Evolutionary conservation across 306 rosid species (phyloP), one percentile per base, ranked within the genome.

Genomic region (Cicer bijugum): DNA sequence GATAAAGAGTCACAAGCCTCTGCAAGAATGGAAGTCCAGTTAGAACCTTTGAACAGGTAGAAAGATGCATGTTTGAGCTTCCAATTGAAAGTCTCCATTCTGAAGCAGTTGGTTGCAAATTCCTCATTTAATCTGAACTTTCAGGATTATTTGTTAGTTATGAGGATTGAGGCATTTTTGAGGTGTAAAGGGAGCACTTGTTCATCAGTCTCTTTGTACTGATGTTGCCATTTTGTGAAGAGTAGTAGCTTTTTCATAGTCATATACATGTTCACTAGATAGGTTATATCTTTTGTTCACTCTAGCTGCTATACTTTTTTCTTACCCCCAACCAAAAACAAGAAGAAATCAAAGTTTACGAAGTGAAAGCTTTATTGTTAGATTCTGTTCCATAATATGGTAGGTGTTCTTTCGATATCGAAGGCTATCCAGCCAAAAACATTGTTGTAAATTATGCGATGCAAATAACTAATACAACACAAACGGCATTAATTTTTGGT

Each of bases 41-140:
- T 93, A 84, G 96, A 91, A 88, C 92, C 98, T 81, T 76, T 86
- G 61, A 86, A 76, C 84, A 81, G 91, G 84, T 89, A 92, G 91
- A 84, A 88, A 92, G 87, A 59, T 64, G 61, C 70, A 72, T 66
- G 56, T 42, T 56, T 51, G 12, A 19, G 57, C 50, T 75, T 60
- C 48, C 66, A 40, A 48, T 60, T 59, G 63, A 55, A 71, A 79
- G 66, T 63, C 47, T 38, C 81, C 48, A 39, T 74, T 72, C 75
- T 71, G 60, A 53, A 11, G 80, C 83, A 55, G 56, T 48, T 78
- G 10, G 74, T 33, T 78, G 52, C 56, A 73, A 51, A 73, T 37
- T 67, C 77, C 57, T 44, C 39, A 7, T 66, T 16, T 71, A 51
- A 66, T 57, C 20, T 23, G 77, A 80, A 78, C 55, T 79, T 65